Evolutionary conservation across 116 monocot genomes (phyloP), one percentile per base, ranked within the genome.

Genomic region (Posidonia oceanica): DNA sequence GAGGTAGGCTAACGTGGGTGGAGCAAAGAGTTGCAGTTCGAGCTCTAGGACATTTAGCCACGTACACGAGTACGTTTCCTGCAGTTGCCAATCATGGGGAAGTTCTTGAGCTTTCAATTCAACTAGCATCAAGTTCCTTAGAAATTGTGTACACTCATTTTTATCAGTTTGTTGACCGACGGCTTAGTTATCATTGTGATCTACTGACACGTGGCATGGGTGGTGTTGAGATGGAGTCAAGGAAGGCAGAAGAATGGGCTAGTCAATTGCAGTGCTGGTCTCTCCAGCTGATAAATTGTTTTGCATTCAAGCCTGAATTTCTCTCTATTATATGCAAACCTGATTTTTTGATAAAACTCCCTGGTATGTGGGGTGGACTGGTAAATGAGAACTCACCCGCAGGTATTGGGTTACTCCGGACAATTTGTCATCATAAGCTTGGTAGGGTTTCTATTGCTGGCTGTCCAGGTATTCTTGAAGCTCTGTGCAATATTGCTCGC

Each of bases 231-330:
- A 98, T 98, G 98, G 98, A 98, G 61, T 92, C 92, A 7, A 89
- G 87, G 76, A 98, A 93, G 71, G 98, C 98, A 12, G 98, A 98
- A 82, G 98, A 98, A 71, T 98, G 98, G 98, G 98, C 98, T 52
- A 98, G 98, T 68, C 98, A 98, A 69, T 78, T 98, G 71, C 98
- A 98, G 62, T 98, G 98, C 76, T 98, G 98, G 98, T 90, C 98
- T 39, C 86, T 98, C 69, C 98, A 98, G 74, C 78, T 98, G 36
- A 98, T 98, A 54, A 98, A 98, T 67, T 98, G 98, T 78, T 98
- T 93, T 81, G 98, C 98, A 22, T 98, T 98, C 73, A 98, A 98
- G 69, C 76, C 87, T 36, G 98, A 98, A 76, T 98, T 92, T 83
- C 76, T 98, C 3, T 71, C 83, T 48, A 84, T 87, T 79, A 98